These are phyloP conservation scores for Gentiana dahurica DNA, from an alignment of 257 asterid species.

Conservation along the genomic window DNA sequence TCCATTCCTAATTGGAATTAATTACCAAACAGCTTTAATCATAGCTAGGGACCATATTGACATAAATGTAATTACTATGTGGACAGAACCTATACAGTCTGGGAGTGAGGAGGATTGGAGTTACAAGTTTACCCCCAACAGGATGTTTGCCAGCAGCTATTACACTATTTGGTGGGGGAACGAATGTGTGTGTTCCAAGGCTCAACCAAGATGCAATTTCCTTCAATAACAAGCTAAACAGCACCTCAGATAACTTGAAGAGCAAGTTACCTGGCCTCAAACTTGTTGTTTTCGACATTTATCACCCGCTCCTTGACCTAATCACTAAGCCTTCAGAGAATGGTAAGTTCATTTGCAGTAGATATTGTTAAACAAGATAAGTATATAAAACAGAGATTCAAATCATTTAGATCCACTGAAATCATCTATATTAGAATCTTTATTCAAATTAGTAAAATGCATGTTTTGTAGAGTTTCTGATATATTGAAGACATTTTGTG, in stretches of 20 bases:
- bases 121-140: constrained; percentile 74
- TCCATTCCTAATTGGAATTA: no score
- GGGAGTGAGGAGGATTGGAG: constrained; percentile 89
- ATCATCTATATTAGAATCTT: no score
- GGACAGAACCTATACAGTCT: constrained; percentile 30
- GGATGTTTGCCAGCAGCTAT: constrained; percentile 80
- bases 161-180: constrained; percentile 69
- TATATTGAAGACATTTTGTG: no score
- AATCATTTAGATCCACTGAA: no score
- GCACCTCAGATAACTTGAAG: constrained; percentile 51
- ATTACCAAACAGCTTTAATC: no score
- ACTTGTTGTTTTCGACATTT: constrained; percentile 62
- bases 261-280: constrained; percentile 41
- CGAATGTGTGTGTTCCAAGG: constrained; percentile 48
- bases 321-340: constrained; percentile 53
- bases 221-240: constrained; percentile 61
- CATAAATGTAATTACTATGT: background rate
- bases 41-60: background rate
- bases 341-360: constrained; percentile 22
- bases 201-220: constrained; percentile 54
- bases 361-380: no score
- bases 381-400: no score
- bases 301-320: constrained; percentile 53
- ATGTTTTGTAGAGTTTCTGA: no score
- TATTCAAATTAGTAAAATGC: no score